Evolutionary conservation across 352 stramenopile species (phyloP).

Genomic region (Phytopythium chamaehyphon): DNA sequence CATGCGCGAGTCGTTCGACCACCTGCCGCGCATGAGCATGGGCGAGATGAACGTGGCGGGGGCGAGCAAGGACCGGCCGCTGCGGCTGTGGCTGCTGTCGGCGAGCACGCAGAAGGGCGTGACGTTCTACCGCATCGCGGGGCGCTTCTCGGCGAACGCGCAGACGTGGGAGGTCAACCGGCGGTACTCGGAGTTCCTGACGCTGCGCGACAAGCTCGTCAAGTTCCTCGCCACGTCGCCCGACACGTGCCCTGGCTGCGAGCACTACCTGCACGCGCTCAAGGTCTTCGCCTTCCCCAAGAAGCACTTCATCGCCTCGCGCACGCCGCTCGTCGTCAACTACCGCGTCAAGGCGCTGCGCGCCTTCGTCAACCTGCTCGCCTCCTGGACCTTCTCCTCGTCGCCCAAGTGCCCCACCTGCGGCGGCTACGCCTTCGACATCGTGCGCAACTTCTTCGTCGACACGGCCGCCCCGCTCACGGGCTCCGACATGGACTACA

Average conservation of each 20-base stretch:
- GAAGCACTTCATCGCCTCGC: constrained; percentile 82
- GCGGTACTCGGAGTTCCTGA: constrained; percentile 83
- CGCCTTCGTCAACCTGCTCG: constrained; percentile 79
- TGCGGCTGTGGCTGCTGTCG: constrained; percentile 72
- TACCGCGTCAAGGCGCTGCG: constrained; percentile 82
- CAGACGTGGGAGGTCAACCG: constrained; percentile 82
- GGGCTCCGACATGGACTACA: constrained; percentile 62
- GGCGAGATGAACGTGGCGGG: constrained; percentile 47
- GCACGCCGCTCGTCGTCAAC: constrained; percentile 73
- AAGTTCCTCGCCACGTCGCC: constrained; percentile 68
- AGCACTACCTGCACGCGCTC: constrained; percentile 78
- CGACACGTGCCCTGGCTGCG: constrained; percentile 74
- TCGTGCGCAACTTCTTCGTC: constrained; percentile 77
- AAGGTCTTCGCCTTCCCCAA: constrained; percentile 81
- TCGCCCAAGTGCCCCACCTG: constrained; percentile 83
- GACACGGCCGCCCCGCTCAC: constrained; percentile 46
- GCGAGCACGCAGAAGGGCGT: constrained; percentile 41
- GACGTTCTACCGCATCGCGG: constrained; percentile 67
- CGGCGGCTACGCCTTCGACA: constrained; percentile 72
- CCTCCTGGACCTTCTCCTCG: constrained; percentile 78
- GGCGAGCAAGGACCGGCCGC: constrained; percentile 27
- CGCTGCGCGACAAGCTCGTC: constrained; percentile 67
- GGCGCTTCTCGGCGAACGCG: constrained; percentile 53
- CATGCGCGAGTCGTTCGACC: constrained; percentile 35
- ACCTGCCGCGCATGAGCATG: constrained; percentile 41